Percentiles rank a stretch among this genome's conserved stretches.
Evolutionary conservation across 2,329 filamentous ascomycete species (phyloP).

Genomic region (Fusarium floridanum): DNA sequence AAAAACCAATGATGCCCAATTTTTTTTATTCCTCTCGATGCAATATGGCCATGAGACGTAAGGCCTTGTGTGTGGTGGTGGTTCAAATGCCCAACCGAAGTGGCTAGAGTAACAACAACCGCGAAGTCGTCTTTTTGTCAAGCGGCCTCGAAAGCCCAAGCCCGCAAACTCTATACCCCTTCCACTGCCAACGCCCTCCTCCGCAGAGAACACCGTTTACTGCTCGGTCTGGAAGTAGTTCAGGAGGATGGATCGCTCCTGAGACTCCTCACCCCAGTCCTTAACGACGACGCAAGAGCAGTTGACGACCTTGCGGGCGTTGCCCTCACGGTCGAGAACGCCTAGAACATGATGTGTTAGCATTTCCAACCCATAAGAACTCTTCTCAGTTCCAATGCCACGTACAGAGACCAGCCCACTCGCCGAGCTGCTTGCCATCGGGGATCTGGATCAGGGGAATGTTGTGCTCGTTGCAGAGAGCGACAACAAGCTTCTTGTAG

Average conservation of each 20-base stretch:
- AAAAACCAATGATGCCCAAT: constrained; percentile 49
- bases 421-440: constrained; percentile 99
- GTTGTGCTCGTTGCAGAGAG: constrained; percentile 99
- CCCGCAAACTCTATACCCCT: constrained; percentile 55
- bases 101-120: constrained; percentile 64
- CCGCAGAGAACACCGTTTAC: constrained; percentile 57
- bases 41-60: constrained; percentile 51
- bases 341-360: constrained; percentile 66
- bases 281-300: constrained; percentile 99
- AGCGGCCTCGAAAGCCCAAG: constrained; percentile 50
- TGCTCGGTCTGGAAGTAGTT: constrained; percentile 99
- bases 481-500: constrained; percentile 99
- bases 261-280: constrained; percentile 99
- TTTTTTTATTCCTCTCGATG: constrained; percentile 58
- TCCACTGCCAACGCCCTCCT: constrained; percentile 50
- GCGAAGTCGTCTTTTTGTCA: constrained; percentile 51
- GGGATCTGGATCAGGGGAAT: constrained; percentile 99
- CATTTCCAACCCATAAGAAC: constrained; percentile 17
- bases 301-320: constrained; percentile 99
- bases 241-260: constrained; percentile 98
- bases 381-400: constrained; percentile 49
- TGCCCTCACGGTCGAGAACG: constrained; percentile 98
- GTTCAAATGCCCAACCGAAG: constrained; percentile 62
- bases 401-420: constrained; percentile 99
- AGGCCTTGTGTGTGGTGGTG: constrained; percentile 51